Conservation (phyloP, 305 asterid genomes). For the Fraxinus floribunda region DNA sequence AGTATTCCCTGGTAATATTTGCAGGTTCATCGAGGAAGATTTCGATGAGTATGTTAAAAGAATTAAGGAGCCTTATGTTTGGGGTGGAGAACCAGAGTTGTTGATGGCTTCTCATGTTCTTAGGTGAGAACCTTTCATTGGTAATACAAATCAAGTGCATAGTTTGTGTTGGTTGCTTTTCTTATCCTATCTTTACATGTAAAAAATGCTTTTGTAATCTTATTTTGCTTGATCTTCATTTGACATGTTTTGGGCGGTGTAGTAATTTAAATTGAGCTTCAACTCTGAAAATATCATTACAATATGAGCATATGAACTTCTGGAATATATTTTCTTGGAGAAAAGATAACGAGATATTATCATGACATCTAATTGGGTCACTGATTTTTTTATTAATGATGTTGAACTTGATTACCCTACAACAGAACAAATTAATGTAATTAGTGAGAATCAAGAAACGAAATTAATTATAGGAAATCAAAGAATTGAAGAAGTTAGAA, state of each 20-base stretch:
- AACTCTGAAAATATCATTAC: not conserved
- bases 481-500: too few species aligned
- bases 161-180: not conserved
- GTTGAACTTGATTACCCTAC: not conserved
- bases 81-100: slow-evolving; percentile 97
- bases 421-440: too few species aligned
- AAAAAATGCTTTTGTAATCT: not conserved
- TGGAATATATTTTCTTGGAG: not conserved
- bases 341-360: not conserved
- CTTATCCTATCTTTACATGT: not conserved
- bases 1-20: not conserved
- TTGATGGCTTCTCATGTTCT: slow-evolving; percentile 89
- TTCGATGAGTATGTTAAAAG: slow-evolving; percentile 71
- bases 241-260: not conserved
- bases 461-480: too few species aligned
- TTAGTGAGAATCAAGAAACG: too few species aligned
- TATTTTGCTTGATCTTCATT: not conserved
- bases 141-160: not conserved
- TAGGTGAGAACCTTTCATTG: slow-evolving; percentile 42
- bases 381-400: not conserved
- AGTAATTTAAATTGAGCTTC: not conserved
- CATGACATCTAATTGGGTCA: not conserved
- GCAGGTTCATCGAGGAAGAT: slow-evolving; percentile 77
- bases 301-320: not conserved
- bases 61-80: slow-evolving; percentile 64